These are phyloP conservation scores for Saturnispora diversa DNA, from an alignment of 805 yeast genomes.

Conservation along the genomic window DNA sequence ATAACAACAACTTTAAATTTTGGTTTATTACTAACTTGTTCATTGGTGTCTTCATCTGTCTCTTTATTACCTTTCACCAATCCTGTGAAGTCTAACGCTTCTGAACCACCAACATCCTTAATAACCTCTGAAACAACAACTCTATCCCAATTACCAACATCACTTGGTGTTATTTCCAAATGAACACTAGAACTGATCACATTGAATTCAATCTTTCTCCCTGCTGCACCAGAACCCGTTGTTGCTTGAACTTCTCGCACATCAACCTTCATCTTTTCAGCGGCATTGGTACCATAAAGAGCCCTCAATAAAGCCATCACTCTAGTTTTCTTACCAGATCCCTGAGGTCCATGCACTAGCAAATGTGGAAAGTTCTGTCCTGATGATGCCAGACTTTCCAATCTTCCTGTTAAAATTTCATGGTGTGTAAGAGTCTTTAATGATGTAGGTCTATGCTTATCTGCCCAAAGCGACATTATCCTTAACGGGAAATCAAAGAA, in stretches of 20 bases:
- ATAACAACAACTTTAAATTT: slow-evolving; percentile 75
- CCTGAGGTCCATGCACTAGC: slow-evolving; percentile 89
- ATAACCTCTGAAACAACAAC: slow-evolving; percentile 89
- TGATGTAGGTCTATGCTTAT: slow-evolving; percentile 75
- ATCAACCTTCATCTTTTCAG: slow-evolving; percentile 81
- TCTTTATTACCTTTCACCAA: slow-evolving; percentile 22
- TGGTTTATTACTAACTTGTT: slow-evolving; percentile 27
- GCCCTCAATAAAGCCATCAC: slow-evolving; percentile 71
- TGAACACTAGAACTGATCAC: slow-evolving; percentile 90
- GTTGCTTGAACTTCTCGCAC: slow-evolving; percentile 38
- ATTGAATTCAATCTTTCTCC: slow-evolving; percentile 79
- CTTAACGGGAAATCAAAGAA: not conserved
- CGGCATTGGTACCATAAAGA: slow-evolving; percentile 66
- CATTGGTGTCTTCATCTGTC: not conserved
- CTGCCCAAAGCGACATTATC: slow-evolving; percentile 92
- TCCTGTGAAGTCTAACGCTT: slow-evolving; percentile 75
- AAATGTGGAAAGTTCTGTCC: slow-evolving; percentile 86
- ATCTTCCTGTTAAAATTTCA: slow-evolving; percentile 49
- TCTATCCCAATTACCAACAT: slow-evolving; percentile 92
- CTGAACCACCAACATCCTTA: slow-evolving; percentile 92
- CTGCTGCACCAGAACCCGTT: slow-evolving; percentile 63
- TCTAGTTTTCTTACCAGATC: slow-evolving; percentile 95
- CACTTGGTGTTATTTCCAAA: slow-evolving; percentile 92
- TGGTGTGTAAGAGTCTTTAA: slow-evolving; percentile 64
- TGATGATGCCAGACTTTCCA: slow-evolving; percentile 42